A percentile compares a stretch with the other conserved stretches of the same genome.
Evolutionary conservation across 2,329 filamentous ascomycete genomes (phyloP).

Genomic region (Septoria petroselini): DNA sequence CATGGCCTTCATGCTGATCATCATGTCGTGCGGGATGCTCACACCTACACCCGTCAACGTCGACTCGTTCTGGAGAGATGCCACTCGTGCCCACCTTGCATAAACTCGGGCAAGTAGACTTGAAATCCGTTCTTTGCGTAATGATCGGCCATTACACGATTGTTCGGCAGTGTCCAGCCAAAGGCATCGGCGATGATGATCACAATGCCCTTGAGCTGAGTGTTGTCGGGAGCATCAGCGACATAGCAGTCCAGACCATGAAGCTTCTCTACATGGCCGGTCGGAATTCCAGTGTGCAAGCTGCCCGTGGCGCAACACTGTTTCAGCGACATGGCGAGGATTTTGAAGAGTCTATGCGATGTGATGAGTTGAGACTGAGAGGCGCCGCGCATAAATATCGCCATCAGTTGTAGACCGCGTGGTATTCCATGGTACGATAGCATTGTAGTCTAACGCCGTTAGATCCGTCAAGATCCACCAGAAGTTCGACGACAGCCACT

Average conservation of each 20-base stretch:
- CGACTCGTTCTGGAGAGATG: background rate
- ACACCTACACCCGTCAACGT: slow-evolving; percentile 23
- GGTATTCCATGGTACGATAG: too few species aligned
- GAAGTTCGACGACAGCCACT: too few species aligned
- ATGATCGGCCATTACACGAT: slow-evolving; percentile 39
- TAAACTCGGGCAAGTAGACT: slow-evolving; percentile 41
- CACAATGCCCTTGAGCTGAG: slow-evolving; percentile 36
- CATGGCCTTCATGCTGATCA: slow-evolving; percentile 36
- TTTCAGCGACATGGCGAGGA: slow-evolving; percentile 28
- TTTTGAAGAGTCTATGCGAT: too few species aligned
- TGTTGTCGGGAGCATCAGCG: slow-evolving; percentile 35
- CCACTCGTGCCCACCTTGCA: slow-evolving; percentile 31
- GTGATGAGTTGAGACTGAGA: background rate
- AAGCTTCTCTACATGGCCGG: slow-evolving; percentile 36
- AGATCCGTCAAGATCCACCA: too few species aligned
- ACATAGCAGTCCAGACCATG: slow-evolving; percentile 41
- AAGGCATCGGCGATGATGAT: slow-evolving; percentile 43
- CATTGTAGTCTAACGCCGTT: background rate
- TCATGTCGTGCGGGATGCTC: slow-evolving; percentile 29
- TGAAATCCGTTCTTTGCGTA: slow-evolving; percentile 36
- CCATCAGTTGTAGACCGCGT: too few species aligned
- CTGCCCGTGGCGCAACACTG: slow-evolving; percentile 41
- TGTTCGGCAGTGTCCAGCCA: slow-evolving; percentile 39
- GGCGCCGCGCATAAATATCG: too few species aligned
- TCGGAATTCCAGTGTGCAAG: slow-evolving; percentile 37